Evolutionary conservation across 139 green algal genomes (phyloP), one percentile per base, ranked within the genome.

Genomic region (Parachlorella kessleri): DNA sequence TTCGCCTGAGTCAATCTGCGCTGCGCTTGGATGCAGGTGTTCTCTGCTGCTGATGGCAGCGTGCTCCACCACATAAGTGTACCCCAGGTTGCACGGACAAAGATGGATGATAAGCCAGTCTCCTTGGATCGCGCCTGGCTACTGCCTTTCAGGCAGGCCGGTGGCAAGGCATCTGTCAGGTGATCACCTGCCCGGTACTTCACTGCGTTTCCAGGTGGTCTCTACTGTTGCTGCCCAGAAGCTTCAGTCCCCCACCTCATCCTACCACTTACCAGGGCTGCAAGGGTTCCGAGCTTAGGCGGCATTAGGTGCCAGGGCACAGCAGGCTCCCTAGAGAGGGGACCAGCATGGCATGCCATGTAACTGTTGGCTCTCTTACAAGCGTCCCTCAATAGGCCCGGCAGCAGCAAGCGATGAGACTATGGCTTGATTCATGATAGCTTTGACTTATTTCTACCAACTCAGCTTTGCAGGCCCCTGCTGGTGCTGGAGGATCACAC

Each of bases 401-500:
- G 42, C 8, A 28, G 54, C 33, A 3, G 35, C 30, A 53, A 36
- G 30, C 6, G 26, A 9, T 66, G 26, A 28, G 14, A 3, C n/a
- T 3, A 28, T 37, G 3, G 18, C 2, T 40, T 59, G 55, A 1
- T 66, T 35, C 28, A 4, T 42, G 30, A 10, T 40, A 7, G 24
- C 66, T 30, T 37, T 23, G n/a, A n/a, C n/a, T n/a, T n/a, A 23
- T 28, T 3, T 36, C 38, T 28, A 64, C 10, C 28, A 39, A 4
- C 8, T 18, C 30, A 1, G 36, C 7, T 32, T 18, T 32, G 75
- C 84, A 89, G 86, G 80, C 36, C 81, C 63, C 74, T 94, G 72
- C 37, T 91, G 35, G 71, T 84, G 24, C 82, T 81, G 79, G 66
- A n/a, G 0, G 87, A 94, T 74, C 73, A 86, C 41, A 78, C 64